Percentiles rank a stretch among this genome's conserved stretches.
These are phyloP conservation scores for Salix dunnii DNA, from an alignment of 345 rosid species.

Conservation along the genomic window DNA sequence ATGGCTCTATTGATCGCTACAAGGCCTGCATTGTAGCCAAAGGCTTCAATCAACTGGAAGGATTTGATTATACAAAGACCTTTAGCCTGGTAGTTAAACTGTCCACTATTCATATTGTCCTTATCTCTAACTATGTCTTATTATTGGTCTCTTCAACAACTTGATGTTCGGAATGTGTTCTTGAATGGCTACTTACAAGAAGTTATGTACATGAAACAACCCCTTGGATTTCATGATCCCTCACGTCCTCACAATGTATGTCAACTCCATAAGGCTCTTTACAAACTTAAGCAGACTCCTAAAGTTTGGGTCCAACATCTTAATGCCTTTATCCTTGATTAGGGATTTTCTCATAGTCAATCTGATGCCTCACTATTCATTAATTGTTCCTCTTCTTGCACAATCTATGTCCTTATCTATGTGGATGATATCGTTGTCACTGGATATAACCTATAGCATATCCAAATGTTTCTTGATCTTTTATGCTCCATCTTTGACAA, in stretches of 20 bases:
- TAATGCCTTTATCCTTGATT: background rate
- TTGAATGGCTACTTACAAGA: background rate
- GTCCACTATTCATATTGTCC: background rate
- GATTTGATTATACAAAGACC: background rate
- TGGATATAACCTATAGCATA: fast-evolving
- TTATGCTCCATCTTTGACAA: background rate
- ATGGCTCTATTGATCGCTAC: background rate
- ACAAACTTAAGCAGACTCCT: background rate
- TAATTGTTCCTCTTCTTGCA: too few relatives aligned
- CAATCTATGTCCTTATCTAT: too few relatives aligned
- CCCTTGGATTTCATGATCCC: background rate
- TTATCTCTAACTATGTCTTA: background rate
- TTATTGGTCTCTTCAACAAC: background rate
- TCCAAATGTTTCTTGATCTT: background rate
- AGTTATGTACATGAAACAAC: background rate
- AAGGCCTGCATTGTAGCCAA: too few relatives aligned
- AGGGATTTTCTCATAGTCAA: background rate
- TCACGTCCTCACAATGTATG: background rate
- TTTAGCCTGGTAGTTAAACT: background rate
- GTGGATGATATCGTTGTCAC: background rate
- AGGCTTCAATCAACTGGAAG: background rate
- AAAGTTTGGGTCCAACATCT: background rate
- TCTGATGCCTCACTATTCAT: background rate
- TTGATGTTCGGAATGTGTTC: background rate
- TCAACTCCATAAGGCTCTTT: background rate